Percentiles rank a stretch among this genome's conserved stretches.
Conservation (phyloP, 306 rosid genomes). For the Malus orientalis region DNA sequence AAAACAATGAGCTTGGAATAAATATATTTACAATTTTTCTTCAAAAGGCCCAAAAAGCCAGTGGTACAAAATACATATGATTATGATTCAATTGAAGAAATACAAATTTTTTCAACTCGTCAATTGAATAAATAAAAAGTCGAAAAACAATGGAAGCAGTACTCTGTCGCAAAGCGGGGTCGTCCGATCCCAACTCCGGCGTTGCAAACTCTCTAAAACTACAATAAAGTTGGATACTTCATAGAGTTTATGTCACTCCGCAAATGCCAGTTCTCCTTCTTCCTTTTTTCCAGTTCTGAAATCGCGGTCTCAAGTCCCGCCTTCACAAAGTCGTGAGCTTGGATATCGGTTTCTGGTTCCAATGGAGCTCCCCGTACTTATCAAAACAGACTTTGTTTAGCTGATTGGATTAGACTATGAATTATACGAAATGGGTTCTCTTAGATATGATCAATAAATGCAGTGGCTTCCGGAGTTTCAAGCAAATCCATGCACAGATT, state of each 20-base stretch:
- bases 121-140: too few species aligned
- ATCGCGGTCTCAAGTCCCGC: background rate
- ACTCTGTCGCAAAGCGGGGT: background rate
- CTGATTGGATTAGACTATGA: conserved; percentile 17
- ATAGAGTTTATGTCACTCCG: background rate
- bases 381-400: background rate
- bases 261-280: background rate
- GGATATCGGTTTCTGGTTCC: too few species aligned
- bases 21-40: too few species aligned
- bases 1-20: too few species aligned
- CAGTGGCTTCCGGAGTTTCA: conserved; percentile 41
- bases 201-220: background rate
- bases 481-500: conserved; percentile 52
- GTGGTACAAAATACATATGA: accelerated
- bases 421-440: conserved; percentile 48
- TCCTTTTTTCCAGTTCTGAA: background rate
- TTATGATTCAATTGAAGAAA: too few species aligned
- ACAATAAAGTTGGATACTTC: background rate
- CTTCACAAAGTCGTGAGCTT: background rate
- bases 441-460: conserved; percentile 40
- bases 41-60: too few species aligned
- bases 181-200: background rate
- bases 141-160: background rate
- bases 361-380: too few species aligned
- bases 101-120: too few species aligned